Conservation (phyloP, 441 rosid species). For the Populus tomentosa region DNA sequence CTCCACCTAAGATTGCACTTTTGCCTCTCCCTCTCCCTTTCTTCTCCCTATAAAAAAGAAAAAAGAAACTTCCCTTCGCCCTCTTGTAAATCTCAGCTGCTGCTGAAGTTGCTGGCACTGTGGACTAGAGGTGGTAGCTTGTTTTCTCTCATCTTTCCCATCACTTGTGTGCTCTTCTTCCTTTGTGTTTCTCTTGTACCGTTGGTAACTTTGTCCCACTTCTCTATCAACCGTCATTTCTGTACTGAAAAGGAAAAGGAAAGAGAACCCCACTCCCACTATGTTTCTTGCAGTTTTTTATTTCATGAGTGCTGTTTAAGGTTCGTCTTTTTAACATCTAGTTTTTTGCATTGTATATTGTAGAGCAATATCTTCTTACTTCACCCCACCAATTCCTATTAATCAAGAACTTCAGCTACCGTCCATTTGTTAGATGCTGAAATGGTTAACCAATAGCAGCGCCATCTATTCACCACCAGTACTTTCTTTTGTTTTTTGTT, state of each 20-base stretch:
- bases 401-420: background rate
- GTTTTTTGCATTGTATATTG: background rate
- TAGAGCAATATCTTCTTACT: background rate
- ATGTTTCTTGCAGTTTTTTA: background rate
- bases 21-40: background rate
- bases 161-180: background rate
- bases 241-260: background rate
- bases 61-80: background rate
- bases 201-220: slow-evolving; percentile 11
- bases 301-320: slow-evolving; percentile 4
- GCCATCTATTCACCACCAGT: background rate
- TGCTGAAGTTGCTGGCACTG: background rate
- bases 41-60: background rate
- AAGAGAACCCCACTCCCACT: background rate
- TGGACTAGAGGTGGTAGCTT: background rate
- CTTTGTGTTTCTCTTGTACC: background rate
- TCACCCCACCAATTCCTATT: background rate
- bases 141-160: background rate
- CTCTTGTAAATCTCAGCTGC: background rate
- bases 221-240: slow-evolving; percentile 7
- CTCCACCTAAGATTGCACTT: slow-evolving; percentile 12
- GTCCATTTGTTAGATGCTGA: slow-evolving; percentile 9
- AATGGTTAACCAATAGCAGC: background rate
- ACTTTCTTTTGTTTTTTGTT: background rate
- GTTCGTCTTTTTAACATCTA: slow-evolving; percentile 1